Percentiles rank a stretch among this genome's conserved stretches.
Conservation (phyloP, 208 protist genomes). For the Acanthamoeba divionensis region DNA sequence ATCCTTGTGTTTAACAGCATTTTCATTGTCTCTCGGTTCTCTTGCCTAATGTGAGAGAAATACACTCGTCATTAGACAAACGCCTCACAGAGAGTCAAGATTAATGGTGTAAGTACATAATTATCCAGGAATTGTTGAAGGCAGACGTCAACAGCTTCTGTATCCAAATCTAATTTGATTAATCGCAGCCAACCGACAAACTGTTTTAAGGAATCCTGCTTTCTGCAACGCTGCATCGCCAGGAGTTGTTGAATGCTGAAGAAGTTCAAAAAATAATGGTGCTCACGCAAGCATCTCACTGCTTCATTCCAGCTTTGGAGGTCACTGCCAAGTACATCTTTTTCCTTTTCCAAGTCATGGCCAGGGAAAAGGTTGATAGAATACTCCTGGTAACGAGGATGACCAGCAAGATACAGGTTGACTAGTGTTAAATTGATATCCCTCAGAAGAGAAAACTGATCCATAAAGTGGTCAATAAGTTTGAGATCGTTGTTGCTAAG, state of each 20-base stretch:
- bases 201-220: neutral
- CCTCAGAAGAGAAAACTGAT: neutral
- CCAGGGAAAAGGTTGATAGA: neutral
- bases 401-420: neutral
- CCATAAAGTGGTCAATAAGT: neutral
- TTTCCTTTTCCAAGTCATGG: neutral
- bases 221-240: neutral
- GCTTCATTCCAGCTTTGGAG: neutral
- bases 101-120: too few relatives aligned
- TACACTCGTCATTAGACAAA: too few relatives aligned
- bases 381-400: constrained; percentile 17
- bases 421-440: neutral
- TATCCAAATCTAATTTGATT: neutral
- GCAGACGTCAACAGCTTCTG: neutral
- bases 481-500: neutral
- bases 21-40: too few relatives aligned
- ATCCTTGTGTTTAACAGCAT: too few relatives aligned
- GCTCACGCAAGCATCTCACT: neutral
- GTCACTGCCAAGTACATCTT: neutral
- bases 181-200: neutral
- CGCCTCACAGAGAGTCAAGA: too few relatives aligned
- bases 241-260: constrained; percentile 47
- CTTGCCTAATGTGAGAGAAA: too few relatives aligned
- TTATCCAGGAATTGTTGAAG: too few relatives aligned
- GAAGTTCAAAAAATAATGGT: constrained; percentile 42